Conservation (phyloP, 148 eudicot species). For the Fagopyrum esculentum region DNA sequence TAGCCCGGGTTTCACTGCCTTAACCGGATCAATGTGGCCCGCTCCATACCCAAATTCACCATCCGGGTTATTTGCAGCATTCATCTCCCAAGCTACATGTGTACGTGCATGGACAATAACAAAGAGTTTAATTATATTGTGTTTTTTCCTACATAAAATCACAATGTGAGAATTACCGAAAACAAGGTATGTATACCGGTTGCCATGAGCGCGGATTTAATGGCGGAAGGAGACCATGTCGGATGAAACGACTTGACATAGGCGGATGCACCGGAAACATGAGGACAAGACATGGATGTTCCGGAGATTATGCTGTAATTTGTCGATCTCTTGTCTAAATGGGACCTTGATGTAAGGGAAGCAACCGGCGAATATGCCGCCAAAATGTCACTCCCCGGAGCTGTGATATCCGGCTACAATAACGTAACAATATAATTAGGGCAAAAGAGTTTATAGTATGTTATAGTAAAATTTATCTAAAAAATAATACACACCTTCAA, state of each 20-base stretch:
- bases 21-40: conserved; percentile 42
- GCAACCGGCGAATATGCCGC: conserved; percentile 47
- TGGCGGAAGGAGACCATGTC: too few relatives aligned
- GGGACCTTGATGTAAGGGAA: not conserved
- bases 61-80: conserved; percentile 15
- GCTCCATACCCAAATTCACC: conserved; percentile 59
- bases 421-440: not conserved
- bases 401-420: conserved; percentile 56
- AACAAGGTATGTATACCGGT: conserved; percentile 6
- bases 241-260: too few relatives aligned
- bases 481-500: conserved; percentile 15
- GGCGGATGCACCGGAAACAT: too few relatives aligned
- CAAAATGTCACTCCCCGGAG: conserved; percentile 57
- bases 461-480: too few relatives aligned
- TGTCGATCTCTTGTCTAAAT: conserved; percentile 20
- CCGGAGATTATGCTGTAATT: not conserved
- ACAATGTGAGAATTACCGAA: too few relatives aligned
- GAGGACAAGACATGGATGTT: too few relatives aligned
- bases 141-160: too few relatives aligned
- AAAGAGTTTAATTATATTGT: conserved; percentile 15
- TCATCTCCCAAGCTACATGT: conserved; percentile 31
- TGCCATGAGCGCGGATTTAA: too few relatives aligned
- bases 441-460: too few relatives aligned
- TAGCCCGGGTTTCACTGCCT: conserved; percentile 51
- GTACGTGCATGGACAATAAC: not conserved